Evolutionary conservation across 352 stramenopile species (phyloP), one percentile per base, ranked within the genome.

Genomic region (Globisporangium viniferum): DNA sequence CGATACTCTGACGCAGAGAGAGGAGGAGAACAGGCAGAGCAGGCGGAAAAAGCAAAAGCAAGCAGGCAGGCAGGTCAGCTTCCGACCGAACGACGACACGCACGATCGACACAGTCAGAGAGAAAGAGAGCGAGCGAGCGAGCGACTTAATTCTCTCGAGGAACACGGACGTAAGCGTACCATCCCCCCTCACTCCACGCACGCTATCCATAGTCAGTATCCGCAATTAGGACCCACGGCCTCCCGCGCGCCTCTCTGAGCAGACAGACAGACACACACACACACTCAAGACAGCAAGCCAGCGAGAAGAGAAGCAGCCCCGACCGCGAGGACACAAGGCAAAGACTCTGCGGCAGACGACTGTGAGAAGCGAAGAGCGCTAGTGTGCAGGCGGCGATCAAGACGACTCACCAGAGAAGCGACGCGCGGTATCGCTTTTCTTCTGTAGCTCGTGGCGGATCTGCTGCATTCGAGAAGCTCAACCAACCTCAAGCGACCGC

Each of bases 41-140:
- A 49, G 41, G 41, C 41, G 41, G 41, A 49, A 49, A 20, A 49
- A 49, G 41, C 41, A 60, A 33, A 59, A 59, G 54, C 27, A 59
- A 24, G 29, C 54, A 46, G 18, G 27, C 29, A 39, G 49, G 55
- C 54, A 59, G 54, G 55, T 14, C 41, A 22, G 39, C 41, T 58
- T 54, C 58, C 60, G 60, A 66, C 60, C 24, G 60, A 35, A 66
- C 60, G 46, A 66, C 60, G 46, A 44, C 59, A 31, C 60, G 46
- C 60, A 55, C 60, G 60, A 54, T 48, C 44, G 55, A 61, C 55
- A 60, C 29, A 41, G 22, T 49, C 12, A 39, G 57, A 51, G 53
- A 58, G 53, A 59, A 59, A 35, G 53, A 29, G 53, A 35, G 24
- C 56, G 56, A 65, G 36, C 39, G 41, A 66, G 44, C 20, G 22